Base-by-base conservation (phyloP, 2,329 filamentous ascomycete genomes). In the Malbranchea cinnamomea region DNA sequence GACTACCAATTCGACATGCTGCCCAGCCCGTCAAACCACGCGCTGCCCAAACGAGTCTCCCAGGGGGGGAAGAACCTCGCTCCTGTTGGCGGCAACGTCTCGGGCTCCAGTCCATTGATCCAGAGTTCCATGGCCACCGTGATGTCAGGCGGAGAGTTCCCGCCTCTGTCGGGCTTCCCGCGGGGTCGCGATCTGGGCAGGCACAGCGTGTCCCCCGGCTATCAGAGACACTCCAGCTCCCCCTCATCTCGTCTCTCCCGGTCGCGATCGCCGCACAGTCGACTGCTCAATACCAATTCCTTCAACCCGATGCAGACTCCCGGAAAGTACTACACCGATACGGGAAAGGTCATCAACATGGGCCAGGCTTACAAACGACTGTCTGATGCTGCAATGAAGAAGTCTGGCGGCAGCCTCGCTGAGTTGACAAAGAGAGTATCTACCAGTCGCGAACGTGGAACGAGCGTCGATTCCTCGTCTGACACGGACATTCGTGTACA, bases 351-450 rank as follows among this genome's bases (percentile, higher is more conserved):
- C 2, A 57, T 83, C 30, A 76, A 84, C 46, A 68, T 79, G 52
- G 71, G 67, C 35, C 76, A 63, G 38, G 75, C 78, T 3, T 81
- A 84, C 46, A 65, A 74, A 29, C 68, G 71, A 35, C 57, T 84
- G 11, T 82, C 78, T 1, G 76, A 85, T 46, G 76, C 76, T 7
- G 74, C 75, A 29, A 55, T 85, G 24, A 63, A 71, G 3, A 65
- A 65, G 17, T 73, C 74, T 4, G 65, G 70, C 11, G 74, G 78
- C 16, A 68, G 62, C 29, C 54, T 87, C 18, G 65, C 75, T 5
- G 60, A 63, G 29, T 57, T 81, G 13, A 66, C 74, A n/a, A 48
- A 40, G 38, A 76, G 74, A 45, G 42, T 27, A 42, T 55, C 62
- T 22, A 36, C 35, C 4, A 31, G 37, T 11, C 27, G 41, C 24